Conservation (phyloP, 371 early-diverging fungal genomes). For the Lichtheimia ramosa region DNA sequence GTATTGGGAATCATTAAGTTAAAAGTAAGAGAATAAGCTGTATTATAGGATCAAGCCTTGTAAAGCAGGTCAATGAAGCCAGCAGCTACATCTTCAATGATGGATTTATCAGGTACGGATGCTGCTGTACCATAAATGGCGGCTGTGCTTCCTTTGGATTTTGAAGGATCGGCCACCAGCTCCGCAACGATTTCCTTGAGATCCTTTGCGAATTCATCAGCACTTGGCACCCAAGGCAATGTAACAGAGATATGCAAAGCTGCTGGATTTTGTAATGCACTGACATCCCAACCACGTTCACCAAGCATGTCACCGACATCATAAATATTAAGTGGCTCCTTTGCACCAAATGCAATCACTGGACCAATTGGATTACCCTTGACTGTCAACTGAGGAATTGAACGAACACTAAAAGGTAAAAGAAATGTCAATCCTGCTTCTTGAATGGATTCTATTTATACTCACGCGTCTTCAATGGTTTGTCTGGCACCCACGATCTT, state of each 20-base stretch:
- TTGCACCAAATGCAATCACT: slow-evolving; percentile 86
- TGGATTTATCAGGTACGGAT: slow-evolving; percentile 79
- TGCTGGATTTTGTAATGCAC: slow-evolving; percentile 86
- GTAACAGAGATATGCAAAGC: slow-evolving; percentile 93
- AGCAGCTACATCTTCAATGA: slow-evolving; percentile 81
- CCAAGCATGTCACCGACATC: slow-evolving; percentile 81
- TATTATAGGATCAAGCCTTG: slow-evolving; percentile 47
- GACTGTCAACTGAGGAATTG: slow-evolving; percentile 76
- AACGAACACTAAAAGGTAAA: slow-evolving; percentile 37
- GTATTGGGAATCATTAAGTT: slow-evolving; percentile 4
- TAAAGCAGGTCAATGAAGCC: slow-evolving; percentile 88
- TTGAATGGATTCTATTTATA: neutral
- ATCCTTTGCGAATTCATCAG: slow-evolving; percentile 79
- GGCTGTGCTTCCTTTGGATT: slow-evolving; percentile 74
- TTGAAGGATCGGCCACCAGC: slow-evolving; percentile 68
- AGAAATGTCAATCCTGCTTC: neutral
- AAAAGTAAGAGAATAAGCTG: no score
- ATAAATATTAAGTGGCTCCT: slow-evolving; percentile 72
- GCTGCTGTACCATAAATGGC: slow-evolving; percentile 93
- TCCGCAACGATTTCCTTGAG: slow-evolving; percentile 70
- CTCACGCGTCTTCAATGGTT: slow-evolving; percentile 68
- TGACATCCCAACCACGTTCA: slow-evolving; percentile 83
- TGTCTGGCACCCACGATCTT: slow-evolving; percentile 79
- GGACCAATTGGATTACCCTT: slow-evolving; percentile 85
- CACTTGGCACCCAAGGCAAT: slow-evolving; percentile 70